These are phyloP conservation scores for Syzygium syzygioides DNA, from an alignment of 441 rosid genomes.

Conservation along the genomic window DNA sequence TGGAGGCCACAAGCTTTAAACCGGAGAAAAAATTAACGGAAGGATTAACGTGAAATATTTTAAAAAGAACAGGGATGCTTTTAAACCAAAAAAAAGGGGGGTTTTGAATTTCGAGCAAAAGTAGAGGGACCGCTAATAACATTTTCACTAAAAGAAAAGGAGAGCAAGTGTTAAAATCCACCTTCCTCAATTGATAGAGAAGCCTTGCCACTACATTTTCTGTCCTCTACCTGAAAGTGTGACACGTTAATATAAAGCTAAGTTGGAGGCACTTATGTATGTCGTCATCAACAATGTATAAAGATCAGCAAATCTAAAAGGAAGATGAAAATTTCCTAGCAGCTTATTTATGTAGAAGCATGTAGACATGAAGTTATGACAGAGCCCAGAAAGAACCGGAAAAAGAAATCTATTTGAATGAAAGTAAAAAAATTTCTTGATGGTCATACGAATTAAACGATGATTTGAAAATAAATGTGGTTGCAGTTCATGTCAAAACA, in stretches of 20 bases:
- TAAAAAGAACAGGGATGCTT: neutral
- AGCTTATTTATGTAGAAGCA: neutral
- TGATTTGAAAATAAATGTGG: neutral
- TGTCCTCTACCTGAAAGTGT: neutral
- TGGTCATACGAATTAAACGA: neutral
- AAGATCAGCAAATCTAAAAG: neutral
- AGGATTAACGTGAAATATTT: neutral
- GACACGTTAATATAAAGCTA: neutral
- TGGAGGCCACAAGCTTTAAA: neutral
- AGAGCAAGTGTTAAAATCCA: neutral
- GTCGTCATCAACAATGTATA: neutral
- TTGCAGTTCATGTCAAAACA: neutral
- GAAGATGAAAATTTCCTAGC: neutral
- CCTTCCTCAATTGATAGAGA: neutral
- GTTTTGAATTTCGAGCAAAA: neutral
- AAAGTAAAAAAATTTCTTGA: neutral
- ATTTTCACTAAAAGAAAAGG: neutral
- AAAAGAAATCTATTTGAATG: neutral
- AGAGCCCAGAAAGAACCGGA: neutral
- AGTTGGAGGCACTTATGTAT: neutral
- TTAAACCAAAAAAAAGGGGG: neutral
- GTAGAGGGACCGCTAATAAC: neutral
- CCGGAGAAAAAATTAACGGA: neutral
- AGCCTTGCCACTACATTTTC: neutral
- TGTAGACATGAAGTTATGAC: neutral